phyloP scores from a whole-genome alignment of 345 rosid genomes.

The Eucalyptus caleyi region DNA sequence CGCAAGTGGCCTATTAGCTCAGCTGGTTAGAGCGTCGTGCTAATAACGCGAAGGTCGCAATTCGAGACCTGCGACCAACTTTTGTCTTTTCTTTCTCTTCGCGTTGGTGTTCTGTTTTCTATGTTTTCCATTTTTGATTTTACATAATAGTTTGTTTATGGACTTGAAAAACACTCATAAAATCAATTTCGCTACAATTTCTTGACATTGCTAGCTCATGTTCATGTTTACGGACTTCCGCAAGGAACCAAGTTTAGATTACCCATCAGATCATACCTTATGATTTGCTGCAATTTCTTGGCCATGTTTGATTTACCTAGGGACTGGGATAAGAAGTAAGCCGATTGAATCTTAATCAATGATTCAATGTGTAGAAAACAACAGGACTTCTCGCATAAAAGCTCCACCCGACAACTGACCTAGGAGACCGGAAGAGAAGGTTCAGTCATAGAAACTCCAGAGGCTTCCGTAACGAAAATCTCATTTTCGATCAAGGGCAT shows the following conservation, averaged over 20 bases:
- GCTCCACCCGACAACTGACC: too few relatives aligned
- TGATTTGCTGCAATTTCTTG: neutral
- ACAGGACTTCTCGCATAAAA: neutral
- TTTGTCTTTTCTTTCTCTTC: neutral
- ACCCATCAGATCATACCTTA: neutral
- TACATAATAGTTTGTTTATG: neutral
- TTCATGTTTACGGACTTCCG: neutral
- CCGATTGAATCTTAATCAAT: neutral
- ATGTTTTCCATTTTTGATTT: neutral
- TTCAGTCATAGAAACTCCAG: too few relatives aligned
- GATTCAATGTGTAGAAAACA: neutral
- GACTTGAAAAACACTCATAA: neutral
- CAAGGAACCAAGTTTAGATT: neutral
- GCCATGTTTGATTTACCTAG: neutral
- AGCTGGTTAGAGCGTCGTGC: constrained; percentile 93
- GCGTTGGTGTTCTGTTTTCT: neutral
- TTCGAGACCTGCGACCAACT: constrained; percentile 38
- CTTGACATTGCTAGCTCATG: neutral
- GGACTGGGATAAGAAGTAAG: neutral
- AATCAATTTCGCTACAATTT: neutral
- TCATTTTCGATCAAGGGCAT: neutral
- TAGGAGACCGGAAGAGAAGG: too few relatives aligned
- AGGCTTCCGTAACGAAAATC: neutral
- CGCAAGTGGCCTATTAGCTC: constrained; percentile 7
- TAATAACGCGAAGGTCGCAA: constrained; percentile 92